phyloP scores from a whole-genome alignment of 768 basidiomycete genomes.

The Tricholoma terreum region DNA sequence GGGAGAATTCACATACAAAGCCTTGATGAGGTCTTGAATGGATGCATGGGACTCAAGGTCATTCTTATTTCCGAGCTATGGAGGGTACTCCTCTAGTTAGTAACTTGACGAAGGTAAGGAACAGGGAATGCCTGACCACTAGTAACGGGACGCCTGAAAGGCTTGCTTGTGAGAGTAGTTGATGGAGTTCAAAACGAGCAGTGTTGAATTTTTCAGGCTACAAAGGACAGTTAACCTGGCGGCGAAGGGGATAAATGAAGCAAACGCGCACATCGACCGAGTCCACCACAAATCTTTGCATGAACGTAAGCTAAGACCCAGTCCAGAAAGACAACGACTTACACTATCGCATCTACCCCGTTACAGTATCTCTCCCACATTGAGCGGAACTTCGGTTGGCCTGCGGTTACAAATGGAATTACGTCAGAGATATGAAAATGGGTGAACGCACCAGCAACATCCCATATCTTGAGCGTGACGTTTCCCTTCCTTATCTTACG shows the following conservation, averaged over 20 bases:
- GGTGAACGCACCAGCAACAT: constrained; percentile 72
- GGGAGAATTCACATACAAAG: constrained; percentile 49
- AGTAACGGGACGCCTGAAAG: constrained; percentile 75
- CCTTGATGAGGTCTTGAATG: constrained; percentile 80
- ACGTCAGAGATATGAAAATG: constrained; percentile 5
- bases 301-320: neutral
- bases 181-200: constrained; percentile 81
- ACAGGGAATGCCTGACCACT: constrained; percentile 52
- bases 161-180: constrained; percentile 63
- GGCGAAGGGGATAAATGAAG: neutral
- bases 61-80: constrained; percentile 89
- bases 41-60: constrained; percentile 73
- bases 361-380: constrained; percentile 97
- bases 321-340: constrained; percentile 23
- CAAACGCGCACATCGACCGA: constrained; percentile 68
- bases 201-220: constrained; percentile 82
- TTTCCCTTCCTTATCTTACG: constrained; percentile 87
- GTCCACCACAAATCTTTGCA: constrained; percentile 84
- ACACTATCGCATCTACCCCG: constrained; percentile 92
- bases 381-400: constrained; percentile 89
- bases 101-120: neutral
- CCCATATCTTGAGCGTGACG: constrained; percentile 92
- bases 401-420: constrained; percentile 31
- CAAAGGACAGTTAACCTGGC: neutral
- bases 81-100: neutral